Percentiles rank a stretch among this genome's conserved stretches.
Evolutionary conservation across 495 filamentous ascomycete species (phyloP).

Genomic region (Podospora conica): DNA sequence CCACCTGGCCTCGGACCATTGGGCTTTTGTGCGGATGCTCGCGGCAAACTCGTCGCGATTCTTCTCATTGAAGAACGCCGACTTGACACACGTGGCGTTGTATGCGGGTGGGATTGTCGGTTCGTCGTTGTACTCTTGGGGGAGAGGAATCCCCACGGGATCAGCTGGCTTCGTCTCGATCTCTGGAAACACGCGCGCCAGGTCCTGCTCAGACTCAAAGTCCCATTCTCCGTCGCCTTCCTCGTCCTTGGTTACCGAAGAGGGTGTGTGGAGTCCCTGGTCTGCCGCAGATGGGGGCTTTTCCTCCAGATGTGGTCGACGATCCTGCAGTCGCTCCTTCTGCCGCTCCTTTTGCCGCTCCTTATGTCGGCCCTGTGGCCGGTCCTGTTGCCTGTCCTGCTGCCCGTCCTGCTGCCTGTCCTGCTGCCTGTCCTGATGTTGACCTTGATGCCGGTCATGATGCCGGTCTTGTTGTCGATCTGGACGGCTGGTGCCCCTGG

Average conservation of each 20-base stretch:
- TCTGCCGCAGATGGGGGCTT: neutral
- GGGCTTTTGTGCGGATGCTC: constrained; percentile 35
- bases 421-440: neutral
- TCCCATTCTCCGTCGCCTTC: constrained; percentile 24
- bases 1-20: constrained; percentile 39
- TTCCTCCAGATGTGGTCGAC: neutral
- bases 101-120: constrained; percentile 42
- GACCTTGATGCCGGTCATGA: neutral
- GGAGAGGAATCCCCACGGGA: constrained; percentile 39
- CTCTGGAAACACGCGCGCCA: constrained; percentile 34
- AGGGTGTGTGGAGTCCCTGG: neutral
- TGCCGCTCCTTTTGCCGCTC: neutral
- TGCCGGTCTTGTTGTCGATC: neutral
- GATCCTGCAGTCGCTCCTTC: neutral
- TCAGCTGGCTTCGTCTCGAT: constrained; percentile 32
- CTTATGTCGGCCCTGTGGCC: neutral
- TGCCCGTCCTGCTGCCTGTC: neutral
- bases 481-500: neutral
- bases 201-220: constrained; percentile 35
- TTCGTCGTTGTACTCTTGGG: constrained; percentile 34
- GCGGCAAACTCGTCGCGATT: constrained; percentile 39
- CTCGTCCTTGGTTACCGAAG: constrained; percentile 6
- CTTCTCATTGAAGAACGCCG: constrained; percentile 40
- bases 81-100: constrained; percentile 40
- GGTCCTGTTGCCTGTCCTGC: neutral